Evolutionary conservation across 306 rosid genomes (phyloP).

Genomic region (Glycine latifolia): DNA sequence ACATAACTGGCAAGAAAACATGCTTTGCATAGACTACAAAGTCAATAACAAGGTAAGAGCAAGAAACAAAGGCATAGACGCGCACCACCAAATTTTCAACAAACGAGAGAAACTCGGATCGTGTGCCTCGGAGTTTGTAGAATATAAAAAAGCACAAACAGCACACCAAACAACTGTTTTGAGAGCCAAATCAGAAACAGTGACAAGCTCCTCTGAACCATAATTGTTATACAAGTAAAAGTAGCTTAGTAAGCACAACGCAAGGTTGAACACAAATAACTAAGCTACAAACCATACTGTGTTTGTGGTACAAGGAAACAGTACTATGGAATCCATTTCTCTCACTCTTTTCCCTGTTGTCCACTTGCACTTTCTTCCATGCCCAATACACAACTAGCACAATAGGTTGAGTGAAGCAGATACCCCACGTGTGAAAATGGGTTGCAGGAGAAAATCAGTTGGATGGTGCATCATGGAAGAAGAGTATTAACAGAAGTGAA

Average conservation of each 20-base stretch:
- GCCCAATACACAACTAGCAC: conserved; percentile 55
- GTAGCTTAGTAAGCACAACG: conserved; percentile 55
- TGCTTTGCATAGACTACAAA: conserved; percentile 48
- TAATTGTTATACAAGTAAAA: conserved; percentile 56
- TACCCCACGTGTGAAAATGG: conserved; percentile 53
- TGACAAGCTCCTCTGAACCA: conserved; percentile 55
- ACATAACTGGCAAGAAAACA: conserved; percentile 47
- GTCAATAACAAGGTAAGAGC: conserved; percentile 57
- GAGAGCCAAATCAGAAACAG: conserved; percentile 57
- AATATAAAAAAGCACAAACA: conserved; percentile 52
- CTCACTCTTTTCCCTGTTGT: conserved; percentile 35
- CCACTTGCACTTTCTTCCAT: conserved; percentile 41
- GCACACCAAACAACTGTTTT: conserved; percentile 60
- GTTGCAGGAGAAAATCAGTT: conserved; percentile 52
- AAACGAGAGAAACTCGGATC: conserved; percentile 43
- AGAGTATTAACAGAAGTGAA: conserved; percentile 35
- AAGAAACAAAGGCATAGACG: conserved; percentile 56
- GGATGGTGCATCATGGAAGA: conserved; percentile 27
- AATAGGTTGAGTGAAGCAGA: conserved; percentile 62
- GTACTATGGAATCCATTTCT: conserved; percentile 40
- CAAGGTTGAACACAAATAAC: conserved; percentile 48
- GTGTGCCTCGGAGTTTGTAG: conserved; percentile 33
- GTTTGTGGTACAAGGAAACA: conserved; percentile 42
- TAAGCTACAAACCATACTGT: conserved; percentile 38
- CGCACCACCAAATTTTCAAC: conserved; percentile 66